Conservation (phyloP, 768 basidiomycete genomes). For the Termitomyces sp. region DNA sequence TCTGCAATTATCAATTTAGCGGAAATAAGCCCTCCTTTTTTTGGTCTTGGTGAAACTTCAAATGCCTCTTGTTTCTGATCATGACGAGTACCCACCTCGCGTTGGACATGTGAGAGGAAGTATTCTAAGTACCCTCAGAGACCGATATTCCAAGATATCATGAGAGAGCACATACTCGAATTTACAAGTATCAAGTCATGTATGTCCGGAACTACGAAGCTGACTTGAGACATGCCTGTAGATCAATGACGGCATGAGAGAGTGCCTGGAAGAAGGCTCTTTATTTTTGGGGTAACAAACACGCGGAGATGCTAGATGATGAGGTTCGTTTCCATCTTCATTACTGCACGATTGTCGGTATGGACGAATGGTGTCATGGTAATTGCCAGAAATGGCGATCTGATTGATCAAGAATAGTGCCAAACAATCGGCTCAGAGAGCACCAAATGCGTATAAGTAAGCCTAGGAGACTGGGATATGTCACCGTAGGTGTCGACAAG, state of each 20-base stretch:
- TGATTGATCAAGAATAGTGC: not conserved
- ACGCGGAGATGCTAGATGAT: not conserved
- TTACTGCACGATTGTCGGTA: not conserved
- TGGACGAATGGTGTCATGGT: too few relatives aligned
- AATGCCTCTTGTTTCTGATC: not conserved
- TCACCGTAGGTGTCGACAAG: not conserved
- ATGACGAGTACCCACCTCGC: not conserved
- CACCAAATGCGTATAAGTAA: not conserved
- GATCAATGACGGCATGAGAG: not conserved
- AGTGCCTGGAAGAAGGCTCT: not conserved
- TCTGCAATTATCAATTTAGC: too few relatives aligned
- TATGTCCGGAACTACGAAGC: not conserved
- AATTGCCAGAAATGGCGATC: too few relatives aligned
- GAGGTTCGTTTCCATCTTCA: not conserved
- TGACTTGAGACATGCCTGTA: not conserved
- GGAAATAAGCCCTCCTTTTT: too few relatives aligned
- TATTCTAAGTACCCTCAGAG: not conserved
- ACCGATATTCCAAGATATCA: not conserved
- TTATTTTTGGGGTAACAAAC: not conserved
- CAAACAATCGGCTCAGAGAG: not conserved
- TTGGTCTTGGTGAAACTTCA: not conserved
- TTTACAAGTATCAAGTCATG: not conserved
- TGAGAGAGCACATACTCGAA: not conserved
- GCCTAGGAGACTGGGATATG: not conserved
- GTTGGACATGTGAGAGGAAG: not conserved